Evolutionary conservation across 441 rosid species (phyloP).

Genomic region (Bocquillonia castaneifolia): DNA sequence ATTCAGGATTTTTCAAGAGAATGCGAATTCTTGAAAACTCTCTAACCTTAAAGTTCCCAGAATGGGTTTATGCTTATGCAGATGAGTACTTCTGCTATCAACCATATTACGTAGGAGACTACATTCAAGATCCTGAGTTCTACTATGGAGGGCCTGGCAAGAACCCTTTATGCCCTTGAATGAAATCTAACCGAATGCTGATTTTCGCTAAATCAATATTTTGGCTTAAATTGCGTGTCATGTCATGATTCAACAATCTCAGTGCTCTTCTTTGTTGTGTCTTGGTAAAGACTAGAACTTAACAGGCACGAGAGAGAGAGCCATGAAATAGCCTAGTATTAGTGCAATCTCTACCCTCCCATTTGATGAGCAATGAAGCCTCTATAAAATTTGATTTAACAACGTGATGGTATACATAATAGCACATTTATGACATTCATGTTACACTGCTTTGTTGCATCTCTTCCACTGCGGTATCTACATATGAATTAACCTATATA

Average conservation of each 20-base stretch:
- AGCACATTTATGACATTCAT: not conserved
- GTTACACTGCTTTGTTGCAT: slow-evolving; percentile 11
- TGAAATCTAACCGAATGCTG: too few relatives aligned
- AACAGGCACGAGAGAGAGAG: not conserved
- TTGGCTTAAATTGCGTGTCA: too few relatives aligned
- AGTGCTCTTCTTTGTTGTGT: too few relatives aligned
- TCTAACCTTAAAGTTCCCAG: slow-evolving; percentile 39
- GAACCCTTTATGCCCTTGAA: slow-evolving; percentile 43
- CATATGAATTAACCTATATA: slow-evolving; percentile 1
- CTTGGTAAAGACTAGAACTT: too few relatives aligned
- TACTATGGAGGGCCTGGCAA: slow-evolving; percentile 76
- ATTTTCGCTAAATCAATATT: too few relatives aligned
- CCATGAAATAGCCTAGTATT: not conserved
- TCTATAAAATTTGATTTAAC: slow-evolving; percentile 3
- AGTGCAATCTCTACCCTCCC: not conserved
- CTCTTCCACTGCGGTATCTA: slow-evolving; percentile 11
- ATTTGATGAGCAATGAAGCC: not conserved
- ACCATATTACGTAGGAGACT: slow-evolving; percentile 30
- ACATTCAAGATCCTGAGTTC: slow-evolving; percentile 47
- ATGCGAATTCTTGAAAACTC: slow-evolving; percentile 48
- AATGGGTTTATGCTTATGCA: slow-evolving; percentile 22
- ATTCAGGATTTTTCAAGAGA: slow-evolving; percentile 46
- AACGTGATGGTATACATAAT: not conserved
- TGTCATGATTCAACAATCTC: too few relatives aligned
- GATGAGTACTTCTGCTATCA: slow-evolving; percentile 51